Evolutionary conservation across 179 eudicot genomes (phyloP), one percentile per base, ranked within the genome.

Genomic region (Patellifolia procumbens): DNA sequence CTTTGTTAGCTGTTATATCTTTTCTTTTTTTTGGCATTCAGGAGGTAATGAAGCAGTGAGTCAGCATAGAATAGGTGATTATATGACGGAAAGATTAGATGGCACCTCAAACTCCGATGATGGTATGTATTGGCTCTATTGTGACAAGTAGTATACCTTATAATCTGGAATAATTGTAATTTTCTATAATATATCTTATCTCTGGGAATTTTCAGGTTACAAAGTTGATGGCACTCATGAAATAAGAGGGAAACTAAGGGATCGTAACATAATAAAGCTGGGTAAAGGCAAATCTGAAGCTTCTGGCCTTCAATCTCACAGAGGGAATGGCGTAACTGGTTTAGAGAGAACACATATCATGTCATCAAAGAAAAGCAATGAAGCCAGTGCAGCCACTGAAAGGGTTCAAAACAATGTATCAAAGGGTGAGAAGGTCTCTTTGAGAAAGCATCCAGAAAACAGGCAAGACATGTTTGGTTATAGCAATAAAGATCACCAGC

Each of bases 11-110:
- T 62, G 35, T 56, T 43, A 70, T 34, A 16, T 78, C 70, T 69
- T 49, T 43, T 62, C n/a, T 75, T 55, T 60, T n/a, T 72, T 29
- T 76, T 61, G 65, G 53, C 39, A 65, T 56, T 70, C 70, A 72
- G 74, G 86, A 86, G 97, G 91, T 70, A 84, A 82, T 79, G 93
- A 89, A 80, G 87, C 89, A 69, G 77, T 70, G 67, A 85, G 81
- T 64, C 89, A 87, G 81, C 85, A 59, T 63, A 80, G 76, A 80
- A 75, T 59, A 73, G 66, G 55, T 74, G 86, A 85, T 75, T 69
- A 34, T 42, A 28, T 56, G 46, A 37, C 20, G 42, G 81, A 80
- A 29, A 76, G 74, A 74, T 65, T 72, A 69, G 88, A 80, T 62
- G 76, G 79, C 43, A 67, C 88, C 43, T 72, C 86, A 43, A 81